Conservation (phyloP, 2,329 filamentous ascomycete genomes). For the Ceratocystiopsis sp. region DNA sequence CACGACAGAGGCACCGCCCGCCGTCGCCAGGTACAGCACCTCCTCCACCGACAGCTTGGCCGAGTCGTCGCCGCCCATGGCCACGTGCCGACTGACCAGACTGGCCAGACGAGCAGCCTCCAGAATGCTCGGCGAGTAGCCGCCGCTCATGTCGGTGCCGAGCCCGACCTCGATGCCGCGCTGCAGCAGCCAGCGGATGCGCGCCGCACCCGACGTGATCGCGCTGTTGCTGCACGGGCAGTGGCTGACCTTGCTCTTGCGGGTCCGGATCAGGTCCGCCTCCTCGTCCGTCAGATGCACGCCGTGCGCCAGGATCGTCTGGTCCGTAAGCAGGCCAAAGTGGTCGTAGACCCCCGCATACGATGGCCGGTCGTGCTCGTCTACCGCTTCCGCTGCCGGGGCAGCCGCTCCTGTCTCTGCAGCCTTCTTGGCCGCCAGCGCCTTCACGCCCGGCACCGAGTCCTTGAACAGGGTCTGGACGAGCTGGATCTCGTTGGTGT, state of each 20-base stretch:
- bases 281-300: slow-evolving; percentile 59
- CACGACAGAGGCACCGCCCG: slow-evolving; percentile 71
- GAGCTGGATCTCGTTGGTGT: slow-evolving; percentile 52
- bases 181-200: slow-evolving; percentile 57
- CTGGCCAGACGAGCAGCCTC: slow-evolving; percentile 70
- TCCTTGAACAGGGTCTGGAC: slow-evolving; percentile 52
- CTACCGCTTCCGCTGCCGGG: slow-evolving; percentile 16
- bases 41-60: slow-evolving; percentile 71
- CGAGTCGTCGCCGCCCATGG: slow-evolving; percentile 34
- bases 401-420: too few species aligned
- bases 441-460: not conserved
- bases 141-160: slow-evolving; percentile 82
- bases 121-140: slow-evolving; percentile 66
- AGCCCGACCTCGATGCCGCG: slow-evolving; percentile 64
- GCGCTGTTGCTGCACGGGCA: slow-evolving; percentile 79
- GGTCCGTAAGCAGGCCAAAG: slow-evolving; percentile 47
- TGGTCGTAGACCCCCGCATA: slow-evolving; percentile 73
- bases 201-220: slow-evolving; percentile 62
- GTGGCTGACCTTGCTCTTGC: slow-evolving; percentile 56
- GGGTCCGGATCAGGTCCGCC: slow-evolving; percentile 40
- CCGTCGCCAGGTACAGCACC: slow-evolving; percentile 68
- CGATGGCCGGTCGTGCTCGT: slow-evolving; percentile 14
- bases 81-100: slow-evolving; percentile 57
- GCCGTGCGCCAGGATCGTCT: slow-evolving; percentile 73
- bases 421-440: too few species aligned